Evolutionary conservation across 306 rosid species (phyloP), one percentile per base, ranked within the genome.

Genomic region (Cicer chorassanicum): DNA sequence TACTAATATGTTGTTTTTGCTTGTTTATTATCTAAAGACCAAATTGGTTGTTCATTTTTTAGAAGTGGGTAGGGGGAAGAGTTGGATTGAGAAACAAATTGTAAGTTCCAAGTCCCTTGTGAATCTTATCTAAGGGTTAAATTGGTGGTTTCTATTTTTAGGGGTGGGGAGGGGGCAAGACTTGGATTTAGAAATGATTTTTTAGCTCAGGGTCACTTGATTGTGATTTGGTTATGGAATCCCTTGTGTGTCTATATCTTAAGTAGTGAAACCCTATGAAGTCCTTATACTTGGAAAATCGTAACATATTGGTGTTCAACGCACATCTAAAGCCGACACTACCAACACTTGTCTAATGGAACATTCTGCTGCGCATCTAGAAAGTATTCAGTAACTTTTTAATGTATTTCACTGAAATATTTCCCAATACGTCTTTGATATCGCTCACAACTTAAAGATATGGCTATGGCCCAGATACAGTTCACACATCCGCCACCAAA

Each of bases 211-310:
- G 36, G 36, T 24, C 2, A 4, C 34, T 18, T 75, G 74, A 15
- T 38, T 70, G 51, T 71, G 43, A 64, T 70, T 63, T 24, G 64
- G 74, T 70, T 70, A 54, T 63, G 43, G 40, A 19, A 14, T 70
- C 46, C 34, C 45, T 36, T 40, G 8, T 34, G 42, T 69, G 19
- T 44, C 13, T 13, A 40, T 16, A 45, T 42, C 38, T 29, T 1
- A 8, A 43, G 65, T 78, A 51, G 72, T 15, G 56, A 69, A 75
- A 67, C 50, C 38, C 14, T 65, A 15, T 65, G 70, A 9, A 65
- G 9, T 43, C 34, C 29, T 39, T 29, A 8, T 41, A 4, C 29
- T 40, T 64, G 1, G 10, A 16, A 6, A 65, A 5, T 16, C 2
- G 38, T 9, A 5, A 65, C 0, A 5, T 41, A 1, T 13, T 0